Percentiles rank a stretch among this genome's conserved stretches.
These are phyloP conservation scores for Rusavskia elegans DNA, from an alignment of 495 filamentous ascomycete species.

Conservation along the genomic window DNA sequence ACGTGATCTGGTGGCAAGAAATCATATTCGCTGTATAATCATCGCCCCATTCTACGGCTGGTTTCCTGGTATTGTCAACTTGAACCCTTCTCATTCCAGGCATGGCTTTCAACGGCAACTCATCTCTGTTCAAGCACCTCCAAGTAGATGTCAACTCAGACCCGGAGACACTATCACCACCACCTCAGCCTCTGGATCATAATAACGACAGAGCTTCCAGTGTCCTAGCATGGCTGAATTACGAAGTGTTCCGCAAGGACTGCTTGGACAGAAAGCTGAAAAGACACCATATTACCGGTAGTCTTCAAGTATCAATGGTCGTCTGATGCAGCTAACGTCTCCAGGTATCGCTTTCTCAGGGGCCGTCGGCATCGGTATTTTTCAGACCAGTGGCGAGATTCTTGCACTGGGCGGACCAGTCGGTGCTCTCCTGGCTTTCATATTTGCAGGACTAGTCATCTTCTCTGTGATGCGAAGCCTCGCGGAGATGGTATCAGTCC, in stretches of 20 bases:
- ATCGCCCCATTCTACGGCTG: no score
- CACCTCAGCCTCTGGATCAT: not conserved
- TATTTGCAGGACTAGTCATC: constrained; percentile 21
- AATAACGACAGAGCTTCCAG: not conserved
- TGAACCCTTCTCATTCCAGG: not conserved
- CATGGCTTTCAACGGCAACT: not conserved
- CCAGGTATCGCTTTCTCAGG: constrained; percentile 22
- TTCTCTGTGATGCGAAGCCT: constrained; percentile 26
- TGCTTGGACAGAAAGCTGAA: constrained; percentile 9
- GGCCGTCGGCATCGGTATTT: constrained; percentile 26
- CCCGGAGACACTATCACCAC: not conserved
- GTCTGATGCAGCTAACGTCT: not conserved
- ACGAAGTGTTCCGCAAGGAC: constrained; percentile 6
- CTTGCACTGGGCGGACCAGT: constrained; percentile 20
- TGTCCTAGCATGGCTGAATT: not conserved
- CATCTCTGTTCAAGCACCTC: not conserved
- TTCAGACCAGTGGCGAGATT: constrained; percentile 22
- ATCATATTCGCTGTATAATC: no score
- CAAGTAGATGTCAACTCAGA: not conserved
- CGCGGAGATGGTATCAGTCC: constrained; percentile 25
- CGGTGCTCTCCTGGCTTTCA: constrained; percentile 22
- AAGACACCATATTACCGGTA: constrained; percentile 15
- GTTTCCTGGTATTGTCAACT: no score
- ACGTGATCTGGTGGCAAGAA: no score
- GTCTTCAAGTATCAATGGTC: no score